Conservation (phyloP, 2,329 filamentous ascomycete genomes). For the Beauveria scarabaeidicola region DNA sequence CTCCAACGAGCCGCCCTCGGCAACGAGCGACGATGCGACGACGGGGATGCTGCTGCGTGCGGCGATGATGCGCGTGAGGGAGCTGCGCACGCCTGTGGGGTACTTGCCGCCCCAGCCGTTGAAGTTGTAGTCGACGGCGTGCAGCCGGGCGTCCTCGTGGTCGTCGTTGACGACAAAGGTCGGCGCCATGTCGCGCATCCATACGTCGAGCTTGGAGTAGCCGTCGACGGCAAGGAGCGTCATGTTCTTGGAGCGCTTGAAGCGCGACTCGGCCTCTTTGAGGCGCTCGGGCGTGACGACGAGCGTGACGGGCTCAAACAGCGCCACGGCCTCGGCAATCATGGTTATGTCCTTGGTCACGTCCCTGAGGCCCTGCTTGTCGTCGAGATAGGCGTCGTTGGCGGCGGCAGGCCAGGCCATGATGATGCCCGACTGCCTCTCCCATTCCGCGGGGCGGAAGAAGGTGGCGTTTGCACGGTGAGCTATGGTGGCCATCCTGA, state of each 20-base stretch:
- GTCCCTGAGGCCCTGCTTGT: constrained; percentile 1
- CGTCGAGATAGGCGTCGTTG: constrained; percentile 10
- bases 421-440: constrained; percentile 4
- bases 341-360: constrained; percentile 18
- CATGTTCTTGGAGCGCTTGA: constrained; percentile 7
- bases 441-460: constrained; percentile 9
- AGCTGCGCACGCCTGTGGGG: constrained; percentile 7
- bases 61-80: constrained; percentile 13
- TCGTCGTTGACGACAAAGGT: constrained; percentile 14
- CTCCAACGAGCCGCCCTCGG: constrained; percentile 21
- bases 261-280: constrained; percentile 12
- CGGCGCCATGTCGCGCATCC: constrained; percentile 22
- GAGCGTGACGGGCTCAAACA: constrained; percentile 21
- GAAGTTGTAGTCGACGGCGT: constrained; percentile 20
- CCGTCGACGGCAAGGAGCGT: constrained; percentile 9
- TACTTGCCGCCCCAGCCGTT: constrained; percentile 22
- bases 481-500: neutral
- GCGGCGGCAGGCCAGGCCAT: constrained; percentile 10
- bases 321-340: constrained; percentile 18
- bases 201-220: constrained; percentile 16
- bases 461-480: neutral
- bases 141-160: neutral
- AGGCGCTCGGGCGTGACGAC: constrained; percentile 12
- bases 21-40: constrained; percentile 10
- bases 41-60: neutral